Base-by-base conservation (phyloP, 331 rosid genomes). In the Quercus phellos region DNA sequence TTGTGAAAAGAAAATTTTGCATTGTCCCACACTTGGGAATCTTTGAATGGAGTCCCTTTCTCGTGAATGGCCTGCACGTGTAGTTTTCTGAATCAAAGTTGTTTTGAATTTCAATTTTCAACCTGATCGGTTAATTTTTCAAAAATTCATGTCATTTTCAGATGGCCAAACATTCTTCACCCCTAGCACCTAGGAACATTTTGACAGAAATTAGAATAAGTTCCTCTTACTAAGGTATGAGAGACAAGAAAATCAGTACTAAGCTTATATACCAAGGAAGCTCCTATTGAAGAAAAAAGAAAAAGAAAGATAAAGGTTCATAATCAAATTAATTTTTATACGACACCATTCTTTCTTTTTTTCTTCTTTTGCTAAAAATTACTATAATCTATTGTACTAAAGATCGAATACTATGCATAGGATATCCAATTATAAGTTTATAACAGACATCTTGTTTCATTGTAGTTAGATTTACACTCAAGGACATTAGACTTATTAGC, bases 131-230 rank as follows among this genome's bases (percentile, higher is more conserved):
- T 61, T 71, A 80, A 74, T 27, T 75, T 68, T 58, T 71, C 54
- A 68, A 74, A 78, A 74, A 50, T 53, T 32, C 75, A 29, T 77
- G 81, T 83, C 85, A 86, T 86, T 80, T 80, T 83, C 87, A 86
- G 12, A 58, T 16, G 16, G 66, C 53, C 14, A 46, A 46, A 46
- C 53, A 46, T 46, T 12, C 16, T 2, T 12, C 16, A 12, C 53
- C 53, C 16, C 53, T 46, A 10, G 53, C 53, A 46, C 53, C 16
- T 46, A 2, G 53, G 4, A 46, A 46, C 53, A 10, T 54, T 56
- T n/a, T 56, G 30, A 56, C 63, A 21, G 63, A 19, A 19, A n/a
- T 5, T 56, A 56, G 63, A 56, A 5, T 56, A 21, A 56, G 27
- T 21, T 46, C 53, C 0, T n/a, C 24, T 59, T 14, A 38, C 19